A percentile compares a stretch with the other conserved stretches of the same genome.
Conservation (phyloP, 1,139 yeast genomes). For the Magnusiomyces tetraspermus region DNA sequence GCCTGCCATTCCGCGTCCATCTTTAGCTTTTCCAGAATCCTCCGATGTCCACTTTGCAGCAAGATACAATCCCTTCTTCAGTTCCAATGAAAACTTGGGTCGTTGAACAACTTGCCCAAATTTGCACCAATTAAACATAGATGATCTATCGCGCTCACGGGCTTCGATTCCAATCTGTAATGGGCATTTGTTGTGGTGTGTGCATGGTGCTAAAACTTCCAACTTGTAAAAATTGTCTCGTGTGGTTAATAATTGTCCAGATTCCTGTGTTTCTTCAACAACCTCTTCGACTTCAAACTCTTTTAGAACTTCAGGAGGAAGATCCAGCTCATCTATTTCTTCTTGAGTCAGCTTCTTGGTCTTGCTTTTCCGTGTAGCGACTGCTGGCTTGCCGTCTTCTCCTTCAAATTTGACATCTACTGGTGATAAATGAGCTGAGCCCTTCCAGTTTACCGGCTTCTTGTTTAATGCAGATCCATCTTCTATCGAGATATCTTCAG, state of each 20-base stretch:
- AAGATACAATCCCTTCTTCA: conserved; percentile 69
- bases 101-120: conserved; percentile 65
- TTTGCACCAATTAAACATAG: conserved; percentile 56
- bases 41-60: conserved; percentile 65
- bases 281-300: conserved; percentile 35
- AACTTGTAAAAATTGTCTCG: conserved; percentile 12
- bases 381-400: not conserved
- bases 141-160: conserved; percentile 52
- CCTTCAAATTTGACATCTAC: conserved; percentile 1
- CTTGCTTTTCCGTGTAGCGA: not conserved
- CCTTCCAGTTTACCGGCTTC: conserved; percentile 61
- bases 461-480: conserved; percentile 38
- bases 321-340: conserved; percentile 36
- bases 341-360: not conserved
- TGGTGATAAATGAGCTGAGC: conserved; percentile 36
- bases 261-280: conserved; percentile 14
- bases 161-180: conserved; percentile 66
- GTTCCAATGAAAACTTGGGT: conserved; percentile 67
- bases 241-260: not conserved
- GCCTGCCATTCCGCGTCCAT: conserved; percentile 44
- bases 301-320: conserved; percentile 25
- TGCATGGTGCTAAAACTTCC: conserved; percentile 71
- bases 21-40: conserved; percentile 28
- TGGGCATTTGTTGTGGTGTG: conserved; percentile 85
- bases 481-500: conserved; percentile 45